These are phyloP conservation scores for Chalciporus sphaerocephalus DNA, from an alignment of 768 basidiomycete species.

Conservation along the genomic window DNA sequence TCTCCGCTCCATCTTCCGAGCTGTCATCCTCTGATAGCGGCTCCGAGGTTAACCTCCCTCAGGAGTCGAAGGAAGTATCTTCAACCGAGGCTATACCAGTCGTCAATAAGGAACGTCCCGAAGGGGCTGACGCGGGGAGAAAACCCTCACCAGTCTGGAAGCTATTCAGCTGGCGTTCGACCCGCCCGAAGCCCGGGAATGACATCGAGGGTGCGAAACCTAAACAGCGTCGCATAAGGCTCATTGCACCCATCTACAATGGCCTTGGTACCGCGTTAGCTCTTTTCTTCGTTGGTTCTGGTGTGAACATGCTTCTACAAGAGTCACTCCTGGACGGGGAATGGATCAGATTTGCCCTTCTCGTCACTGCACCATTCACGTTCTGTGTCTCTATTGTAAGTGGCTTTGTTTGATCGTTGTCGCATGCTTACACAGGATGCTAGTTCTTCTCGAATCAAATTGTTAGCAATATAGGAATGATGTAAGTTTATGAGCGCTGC, in stretches of 20 bases:
- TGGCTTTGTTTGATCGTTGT: slow-evolving; percentile 3
- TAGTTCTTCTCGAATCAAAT: slow-evolving; percentile 77
- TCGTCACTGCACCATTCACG: slow-evolving; percentile 63
- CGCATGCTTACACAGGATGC: slow-evolving; percentile 1
- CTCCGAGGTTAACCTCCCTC: slow-evolving; percentile 54
- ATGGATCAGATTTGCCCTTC: slow-evolving; percentile 59
- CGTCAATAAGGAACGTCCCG: slow-evolving; percentile 3
- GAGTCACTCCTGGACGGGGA: slow-evolving; percentile 67
- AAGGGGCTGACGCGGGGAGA: not conserved
- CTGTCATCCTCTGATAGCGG: slow-evolving; percentile 43
- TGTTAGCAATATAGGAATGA: slow-evolving; percentile 57
- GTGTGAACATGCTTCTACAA: slow-evolving; percentile 51
- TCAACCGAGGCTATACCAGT: slow-evolving; percentile 17
- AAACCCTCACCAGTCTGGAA: slow-evolving; percentile 15
- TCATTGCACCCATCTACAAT: slow-evolving; percentile 69
- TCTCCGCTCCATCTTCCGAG: slow-evolving; percentile 33
- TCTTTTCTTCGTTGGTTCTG: slow-evolving; percentile 66
- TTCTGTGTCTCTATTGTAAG: slow-evolving; percentile 73
- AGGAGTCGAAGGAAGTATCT: slow-evolving; percentile 35
- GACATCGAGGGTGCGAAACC: slow-evolving; percentile 52
- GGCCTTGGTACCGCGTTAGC: slow-evolving; percentile 67
- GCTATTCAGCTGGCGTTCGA: slow-evolving; percentile 45
- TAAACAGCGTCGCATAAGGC: slow-evolving; percentile 45
- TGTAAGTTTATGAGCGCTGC: slow-evolving; percentile 39
- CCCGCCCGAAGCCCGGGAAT: slow-evolving; percentile 30